Evolutionary conservation across 139 green algal genomes (phyloP).

Genomic region (Chlamydomonas sp.): DNA sequence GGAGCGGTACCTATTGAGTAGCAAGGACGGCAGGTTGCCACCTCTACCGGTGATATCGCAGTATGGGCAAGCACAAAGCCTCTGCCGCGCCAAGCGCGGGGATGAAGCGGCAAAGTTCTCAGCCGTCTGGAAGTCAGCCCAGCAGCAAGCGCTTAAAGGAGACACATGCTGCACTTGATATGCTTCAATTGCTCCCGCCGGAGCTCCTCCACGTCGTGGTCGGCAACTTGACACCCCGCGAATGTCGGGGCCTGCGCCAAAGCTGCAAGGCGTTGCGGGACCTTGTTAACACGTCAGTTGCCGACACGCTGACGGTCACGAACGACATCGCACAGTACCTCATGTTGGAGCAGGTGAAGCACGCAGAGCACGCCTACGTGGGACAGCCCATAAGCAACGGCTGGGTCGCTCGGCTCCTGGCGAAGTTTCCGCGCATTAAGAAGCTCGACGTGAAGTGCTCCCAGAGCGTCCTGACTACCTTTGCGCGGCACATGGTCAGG

Average conservation of each 20-base stretch:
- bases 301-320: slow-evolving; percentile 22
- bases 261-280: slow-evolving; percentile 27
- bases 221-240: slow-evolving; percentile 26
- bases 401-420: slow-evolving; percentile 27
- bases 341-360: slow-evolving; percentile 17
- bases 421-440: slow-evolving; percentile 32
- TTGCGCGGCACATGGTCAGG: slow-evolving; percentile 32
- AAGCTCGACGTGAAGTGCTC: slow-evolving; percentile 39
- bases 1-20: no score
- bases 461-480: slow-evolving; percentile 12
- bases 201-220: slow-evolving; percentile 21
- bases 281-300: slow-evolving; percentile 7
- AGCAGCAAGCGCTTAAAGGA: no score
- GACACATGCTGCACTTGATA: not conserved
- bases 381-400: not conserved
- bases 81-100: no score
- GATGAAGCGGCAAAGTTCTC: no score
- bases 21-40: no score
- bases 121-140: no score
- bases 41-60: no score
- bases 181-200: slow-evolving; percentile 16
- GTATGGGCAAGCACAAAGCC: no score
- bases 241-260: slow-evolving; percentile 14
- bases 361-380: not conserved
- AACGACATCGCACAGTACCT: slow-evolving; percentile 34